Base-by-base conservation (phyloP, 1,284 basidiomycete species). In the Somion occarium region DNA sequence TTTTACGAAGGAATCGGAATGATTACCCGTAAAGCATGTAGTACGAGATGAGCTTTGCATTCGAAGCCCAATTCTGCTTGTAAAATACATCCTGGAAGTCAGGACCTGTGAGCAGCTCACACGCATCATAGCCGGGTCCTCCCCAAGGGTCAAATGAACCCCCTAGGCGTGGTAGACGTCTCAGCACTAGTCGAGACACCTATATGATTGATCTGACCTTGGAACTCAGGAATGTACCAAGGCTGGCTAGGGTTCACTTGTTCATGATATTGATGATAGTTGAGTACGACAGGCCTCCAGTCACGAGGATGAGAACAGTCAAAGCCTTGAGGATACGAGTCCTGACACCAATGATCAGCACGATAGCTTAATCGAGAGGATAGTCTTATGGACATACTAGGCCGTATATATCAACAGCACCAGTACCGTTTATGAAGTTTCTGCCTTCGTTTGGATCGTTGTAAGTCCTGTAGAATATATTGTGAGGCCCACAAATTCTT, bases 121-220 rank as follows among this genome's bases (percentile, higher is more conserved):
- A 82, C 5, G 70, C 62, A 20, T 75, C 68, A 54, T 79, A 80
- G 18, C 77, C 83, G 47, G 84, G 82, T 13, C 82, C 80, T 5
- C 82, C 84, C 86, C 85, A 88, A 7, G 86, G 78, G 62, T 91
- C 88, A 55, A 79, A 88, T 3, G 85, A 73, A 5, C 88, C 88
- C 18, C 79, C 85, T 72, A 24, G 12, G 43, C 9, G 9, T 24
- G 20, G 84, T 72, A 27, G 11, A 43, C 5, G 7, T 20, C 22
- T 39, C 3, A 53, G 24, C 0, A 26, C 19, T 15, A 12, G n/a
- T 20, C 20, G 48, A 38, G 25, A 18, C 27, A 25, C 46, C 12
- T 50, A 30, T 20, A 23, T 44, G 20, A 22, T 13, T 25, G 22
- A 27, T 15, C 3, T 18, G 55, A 79, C 72, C 63, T 56, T 64